A percentile compares a stretch with the other conserved stretches of the same genome.
Conservation (phyloP, 805 yeast genomes). For the Myxozyma melibiosi region DNA sequence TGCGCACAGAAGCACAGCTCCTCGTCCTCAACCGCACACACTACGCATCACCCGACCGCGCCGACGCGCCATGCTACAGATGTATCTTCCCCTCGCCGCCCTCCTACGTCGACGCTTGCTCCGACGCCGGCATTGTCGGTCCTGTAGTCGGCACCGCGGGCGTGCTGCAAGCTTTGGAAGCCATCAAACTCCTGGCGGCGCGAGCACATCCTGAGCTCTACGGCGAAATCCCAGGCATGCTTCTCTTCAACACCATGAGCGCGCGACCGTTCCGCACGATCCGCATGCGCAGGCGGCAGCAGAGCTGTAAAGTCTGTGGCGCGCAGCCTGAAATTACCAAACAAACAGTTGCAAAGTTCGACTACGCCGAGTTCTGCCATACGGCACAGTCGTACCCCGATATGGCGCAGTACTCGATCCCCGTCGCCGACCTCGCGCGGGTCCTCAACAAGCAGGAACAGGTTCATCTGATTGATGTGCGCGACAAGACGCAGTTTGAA, state of each 20-base stretch:
- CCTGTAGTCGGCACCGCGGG: conserved; percentile 96
- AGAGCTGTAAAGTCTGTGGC: conserved; percentile 67
- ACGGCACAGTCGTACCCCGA: conserved; percentile 49
- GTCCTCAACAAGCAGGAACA: neutral
- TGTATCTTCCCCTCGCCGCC: conserved; percentile 94
- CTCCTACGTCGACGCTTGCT: conserved; percentile 77
- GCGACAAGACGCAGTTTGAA: conserved; percentile 74
- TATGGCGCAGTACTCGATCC: conserved; percentile 51
- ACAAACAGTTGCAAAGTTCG: conserved; percentile 50
- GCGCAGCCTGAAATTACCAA: conserved; percentile 53
- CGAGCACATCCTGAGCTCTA: conserved; percentile 59
- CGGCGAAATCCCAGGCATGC: conserved; percentile 49
- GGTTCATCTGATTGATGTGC: conserved; percentile 66
- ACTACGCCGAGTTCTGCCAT: conserved; percentile 82
- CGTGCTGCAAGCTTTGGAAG: conserved; percentile 81
- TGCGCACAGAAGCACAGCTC: conserved; percentile 89
- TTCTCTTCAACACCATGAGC: conserved; percentile 66
- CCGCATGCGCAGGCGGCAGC: conserved; percentile 72
- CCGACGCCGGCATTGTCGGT: conserved; percentile 93
- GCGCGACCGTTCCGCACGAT: conserved; percentile 58
- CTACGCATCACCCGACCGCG: neutral
- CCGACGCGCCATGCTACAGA: conserved; percentile 82
- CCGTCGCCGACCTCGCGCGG: conserved; percentile 45
- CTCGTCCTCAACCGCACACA: conserved; percentile 58
- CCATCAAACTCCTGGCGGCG: conserved; percentile 68